These are phyloP conservation scores for Strigomonas culicis DNA, from an alignment of 208 protist species.

Conservation along the genomic window DNA sequence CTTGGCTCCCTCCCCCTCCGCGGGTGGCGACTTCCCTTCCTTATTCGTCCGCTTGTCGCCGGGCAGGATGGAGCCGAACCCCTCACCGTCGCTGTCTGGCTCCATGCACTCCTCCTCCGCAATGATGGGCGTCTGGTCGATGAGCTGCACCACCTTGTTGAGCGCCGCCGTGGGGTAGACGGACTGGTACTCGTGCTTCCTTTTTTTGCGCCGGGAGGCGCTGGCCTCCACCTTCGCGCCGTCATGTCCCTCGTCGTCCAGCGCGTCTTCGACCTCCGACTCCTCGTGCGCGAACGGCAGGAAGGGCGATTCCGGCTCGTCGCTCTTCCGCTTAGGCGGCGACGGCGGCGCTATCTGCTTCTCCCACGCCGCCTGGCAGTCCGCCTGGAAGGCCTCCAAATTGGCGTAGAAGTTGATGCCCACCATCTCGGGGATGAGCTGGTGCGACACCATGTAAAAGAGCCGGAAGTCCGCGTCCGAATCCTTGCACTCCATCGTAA, in stretches of 20 bases:
- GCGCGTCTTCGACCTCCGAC: neutral
- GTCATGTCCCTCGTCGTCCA: too few relatives aligned
- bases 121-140: constrained; percentile 61
- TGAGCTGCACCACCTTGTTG: constrained; percentile 25
- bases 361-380: constrained; percentile 3
- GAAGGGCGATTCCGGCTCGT: too few relatives aligned
- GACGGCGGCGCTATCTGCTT: neutral
- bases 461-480: constrained; percentile 76
- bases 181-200: neutral
- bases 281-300: neutral
- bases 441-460: constrained; percentile 83
- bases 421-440: constrained; percentile 79
- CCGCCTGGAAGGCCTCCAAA: constrained; percentile 54
- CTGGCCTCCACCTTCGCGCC: too few relatives aligned
- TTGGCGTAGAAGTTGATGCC: constrained; percentile 84
- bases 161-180: constrained; percentile 49
- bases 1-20: neutral
- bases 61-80: constrained; percentile 64
- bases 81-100: constrained; percentile 80
- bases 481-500: constrained; percentile 80
- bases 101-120: constrained; percentile 57
- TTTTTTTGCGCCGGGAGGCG: too few relatives aligned
- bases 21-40: neutral
- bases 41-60: neutral
- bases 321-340: neutral